These are phyloP conservation scores for Pilasporangium apinafurcum DNA, from an alignment of 352 stramenopile species.

Conservation along the genomic window DNA sequence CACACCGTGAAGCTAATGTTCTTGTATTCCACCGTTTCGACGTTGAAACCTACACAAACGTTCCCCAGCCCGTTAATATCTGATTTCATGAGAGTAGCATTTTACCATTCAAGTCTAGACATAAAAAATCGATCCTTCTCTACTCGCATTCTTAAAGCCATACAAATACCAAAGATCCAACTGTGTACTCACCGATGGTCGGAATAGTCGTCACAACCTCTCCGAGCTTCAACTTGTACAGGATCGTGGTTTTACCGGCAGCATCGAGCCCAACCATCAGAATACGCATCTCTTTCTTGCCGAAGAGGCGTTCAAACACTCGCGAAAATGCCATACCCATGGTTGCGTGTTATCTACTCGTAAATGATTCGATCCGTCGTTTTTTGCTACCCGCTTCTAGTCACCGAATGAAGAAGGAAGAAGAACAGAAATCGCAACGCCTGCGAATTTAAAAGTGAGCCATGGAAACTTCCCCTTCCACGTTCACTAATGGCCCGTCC, in stretches of 20 bases:
- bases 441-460: no score
- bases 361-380: no score
- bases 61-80: no score
- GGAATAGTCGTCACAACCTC: constrained; percentile 98
- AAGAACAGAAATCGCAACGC: no score
- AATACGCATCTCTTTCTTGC: constrained; percentile 99
- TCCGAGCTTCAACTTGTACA: constrained; percentile 92
- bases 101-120: no score
- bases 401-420: no score
- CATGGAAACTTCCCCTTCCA: no score
- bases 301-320: constrained; percentile 98
- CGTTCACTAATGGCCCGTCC: no score
- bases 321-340: constrained; percentile 98
- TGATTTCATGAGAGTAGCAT: neutral
- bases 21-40: constrained; percentile 99
- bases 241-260: constrained; percentile 99
- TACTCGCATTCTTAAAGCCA: neutral
- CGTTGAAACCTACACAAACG: constrained; percentile 92
- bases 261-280: constrained; percentile 99
- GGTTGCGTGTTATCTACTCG: no score
- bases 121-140: neutral
- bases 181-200: constrained; percentile 94
- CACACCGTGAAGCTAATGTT: constrained; percentile 99
- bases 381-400: no score
- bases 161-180: neutral